These are phyloP conservation scores for Wallacemonas sp. DNA, from an alignment of 208 protist genomes.

Conservation along the genomic window DNA sequence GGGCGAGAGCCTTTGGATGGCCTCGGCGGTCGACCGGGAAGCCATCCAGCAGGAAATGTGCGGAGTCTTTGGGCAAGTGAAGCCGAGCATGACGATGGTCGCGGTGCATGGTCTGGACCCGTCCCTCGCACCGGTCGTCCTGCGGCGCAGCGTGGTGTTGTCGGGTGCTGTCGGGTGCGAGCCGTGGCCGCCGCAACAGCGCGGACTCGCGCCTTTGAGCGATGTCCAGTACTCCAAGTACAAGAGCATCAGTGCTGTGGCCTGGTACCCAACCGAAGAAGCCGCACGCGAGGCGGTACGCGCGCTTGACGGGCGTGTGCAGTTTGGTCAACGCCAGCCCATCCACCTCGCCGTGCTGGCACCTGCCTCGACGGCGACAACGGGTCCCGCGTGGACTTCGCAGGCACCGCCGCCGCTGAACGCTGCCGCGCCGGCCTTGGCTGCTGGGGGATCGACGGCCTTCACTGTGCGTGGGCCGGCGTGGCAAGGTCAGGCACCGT, in stretches of 20 bases:
- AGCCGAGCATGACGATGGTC: constrained; percentile 2
- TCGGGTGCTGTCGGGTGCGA: constrained; percentile 26
- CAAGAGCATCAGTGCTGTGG: constrained; percentile 40
- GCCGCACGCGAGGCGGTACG: constrained; percentile 15
- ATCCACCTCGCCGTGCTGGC: constrained; percentile 1
- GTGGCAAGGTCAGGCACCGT: neutral
- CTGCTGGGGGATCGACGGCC: neutral
- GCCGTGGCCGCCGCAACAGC: constrained; percentile 17
- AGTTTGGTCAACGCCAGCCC: constrained; percentile 10
- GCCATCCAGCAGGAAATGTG: constrained; percentile 39
- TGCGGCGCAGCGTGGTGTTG: constrained; percentile 21
- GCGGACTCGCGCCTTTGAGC: constrained; percentile 8
- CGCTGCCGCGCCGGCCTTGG: neutral
- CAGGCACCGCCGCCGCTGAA: neutral
- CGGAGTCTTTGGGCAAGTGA: constrained; percentile 11
- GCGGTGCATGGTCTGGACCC: constrained; percentile 40
- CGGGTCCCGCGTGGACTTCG: neutral
- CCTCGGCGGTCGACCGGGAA: constrained; percentile 13
- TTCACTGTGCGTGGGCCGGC: neutral
- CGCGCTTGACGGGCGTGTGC: constrained; percentile 1
- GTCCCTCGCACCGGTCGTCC: constrained; percentile 6
- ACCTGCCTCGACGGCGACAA: neutral
- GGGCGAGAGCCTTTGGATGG: constrained; percentile 13
- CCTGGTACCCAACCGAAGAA: constrained; percentile 30
- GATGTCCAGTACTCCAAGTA: constrained; percentile 7